Evolutionary conservation across 768 basidiomycete genomes (phyloP), one percentile per base, ranked within the genome.

Genomic region (Mycena chlorophos): DNA sequence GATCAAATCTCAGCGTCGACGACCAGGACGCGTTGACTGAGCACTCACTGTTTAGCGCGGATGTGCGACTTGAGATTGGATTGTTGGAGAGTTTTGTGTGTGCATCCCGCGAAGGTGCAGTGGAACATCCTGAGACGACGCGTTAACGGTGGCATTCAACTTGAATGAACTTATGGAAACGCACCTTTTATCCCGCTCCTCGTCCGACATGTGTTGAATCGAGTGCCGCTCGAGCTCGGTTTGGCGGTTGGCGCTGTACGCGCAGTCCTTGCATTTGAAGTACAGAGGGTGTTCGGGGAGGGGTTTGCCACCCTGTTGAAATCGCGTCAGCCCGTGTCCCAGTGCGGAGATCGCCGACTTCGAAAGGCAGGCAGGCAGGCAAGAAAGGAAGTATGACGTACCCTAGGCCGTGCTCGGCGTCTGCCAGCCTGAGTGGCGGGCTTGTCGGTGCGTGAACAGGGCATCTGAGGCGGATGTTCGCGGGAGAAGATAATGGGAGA

Each of bases 11-110:
- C 6, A 42, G 40, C 13, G 6, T 14, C 8, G 40, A 42, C 20
- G 20, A 14, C 8, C n/a, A n/a, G n/a, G n/a, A n/a, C 14, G 6
- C 40, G 13, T 8, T 5, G 6, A 19, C 40, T 16, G 20, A 8
- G n/a, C 6, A 49, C 49, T 49, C 49, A 49, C 49, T 49, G 49
- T 29, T 34, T 29, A 26, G 28, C 49, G 5, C 30, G 25, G 28
- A 29, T 29, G 30, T 49, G 49, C 28, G 49, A 30, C 8, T 10
- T 12, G 6, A 49, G 5, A 29, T 49, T 49, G 28, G 49, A 49
- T 16, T 31, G 5, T 22, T 49, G 49, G 13, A 49, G 49, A 13
- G 49, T 31, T 20, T 30, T 29, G 49, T 29, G 29, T 16, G 3
- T 8, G 49, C 49, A 49, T 26, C 19, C 29, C 12, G 5, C 26